Base-by-base conservation (phyloP, 164 flowering plant genomes). In the Chimonanthus salicifolius region DNA sequence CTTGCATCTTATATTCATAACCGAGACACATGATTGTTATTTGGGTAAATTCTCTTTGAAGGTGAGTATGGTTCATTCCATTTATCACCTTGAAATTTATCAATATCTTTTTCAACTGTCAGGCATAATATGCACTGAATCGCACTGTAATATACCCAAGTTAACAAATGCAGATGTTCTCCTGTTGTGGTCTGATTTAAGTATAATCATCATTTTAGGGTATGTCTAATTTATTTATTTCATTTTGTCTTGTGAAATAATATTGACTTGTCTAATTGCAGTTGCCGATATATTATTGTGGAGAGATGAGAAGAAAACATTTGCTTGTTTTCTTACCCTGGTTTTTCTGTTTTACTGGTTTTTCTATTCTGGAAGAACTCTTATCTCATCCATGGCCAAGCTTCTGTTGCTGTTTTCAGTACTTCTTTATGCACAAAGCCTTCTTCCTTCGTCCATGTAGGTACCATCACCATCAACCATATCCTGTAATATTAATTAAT, bases 251-350 rank as follows among this genome's bases (percentile, higher is more conserved):
- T 62, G 7, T n/a, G 5, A 62, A 75, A 64, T 85, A 76, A 85
- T 75, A 47, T 48, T 79, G 47, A 60, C 60, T 64, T 64, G 9
- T 83, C 43, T 80, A 75, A 46, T 21, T 92, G 83, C 97, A 95
- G 99, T 89, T 84, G 96, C 98, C 10, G 94, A 90, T 54, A 82
- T 91, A 73, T 82, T 95, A 78, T 84, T 95, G 62, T 95, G 99
- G 99, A 88, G 96, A 73, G 88, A 92, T 75, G 97, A 95, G 83
- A 89, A 83, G 88, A 83, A 76, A 75, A 85, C 96, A 48, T 95
- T 92, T 76, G 67, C 80, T 5, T 88, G 58, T 76, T 90, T 91
- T 69, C 78, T 91, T 74, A 74, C 76, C 20, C 67, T 84, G 68
- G 77, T 69, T 74, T 44, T 85, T 65, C 62, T 87, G 66, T 87